Conservation (phyloP, 2,329 filamentous ascomycete species). For the Dactylellina drechsleri region DNA sequence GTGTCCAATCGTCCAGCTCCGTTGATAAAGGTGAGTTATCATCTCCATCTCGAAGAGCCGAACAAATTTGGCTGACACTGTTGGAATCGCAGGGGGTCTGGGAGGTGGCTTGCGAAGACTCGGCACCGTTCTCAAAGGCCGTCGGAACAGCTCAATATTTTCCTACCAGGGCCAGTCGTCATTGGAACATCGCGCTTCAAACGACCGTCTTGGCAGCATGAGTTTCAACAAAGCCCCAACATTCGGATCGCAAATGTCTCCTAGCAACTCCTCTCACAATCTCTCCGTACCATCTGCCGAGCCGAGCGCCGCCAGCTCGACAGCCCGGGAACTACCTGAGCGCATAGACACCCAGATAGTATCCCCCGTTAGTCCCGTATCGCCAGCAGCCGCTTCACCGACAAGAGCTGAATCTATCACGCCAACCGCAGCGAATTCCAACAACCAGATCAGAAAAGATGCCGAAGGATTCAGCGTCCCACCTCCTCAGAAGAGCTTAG, state of each 20-base stretch:
- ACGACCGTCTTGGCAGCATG: conserved; percentile 41
- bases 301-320: conserved; percentile 15
- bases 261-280: conserved; percentile 45
- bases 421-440: conserved; percentile 27
- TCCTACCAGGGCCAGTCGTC: conserved; percentile 56
- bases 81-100: conserved; percentile 30
- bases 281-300: conserved; percentile 43
- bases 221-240: conserved; percentile 31
- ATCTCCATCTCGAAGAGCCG: not conserved
- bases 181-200: conserved; percentile 49
- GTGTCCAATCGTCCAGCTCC: conserved; percentile 67
- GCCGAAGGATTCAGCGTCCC: conserved; percentile 81
- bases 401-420: conserved; percentile 30
- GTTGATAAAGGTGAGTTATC: conserved; percentile 56
- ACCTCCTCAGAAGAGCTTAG: conserved; percentile 68
- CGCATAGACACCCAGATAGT: conserved; percentile 31
- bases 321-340: conserved; percentile 31
- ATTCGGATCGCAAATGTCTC: conserved; percentile 33
- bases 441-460: conserved; percentile 68
- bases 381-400: conserved; percentile 26
- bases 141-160: conserved; percentile 58
- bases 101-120: conserved; percentile 59
- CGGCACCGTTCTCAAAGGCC: conserved; percentile 59
- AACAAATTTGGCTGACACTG: not conserved
- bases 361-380: conserved; percentile 23